These are phyloP conservation scores for Echinochloa phyllopogon DNA, from an alignment of 176 grass and related monocot genomes.

Conservation along the genomic window DNA sequence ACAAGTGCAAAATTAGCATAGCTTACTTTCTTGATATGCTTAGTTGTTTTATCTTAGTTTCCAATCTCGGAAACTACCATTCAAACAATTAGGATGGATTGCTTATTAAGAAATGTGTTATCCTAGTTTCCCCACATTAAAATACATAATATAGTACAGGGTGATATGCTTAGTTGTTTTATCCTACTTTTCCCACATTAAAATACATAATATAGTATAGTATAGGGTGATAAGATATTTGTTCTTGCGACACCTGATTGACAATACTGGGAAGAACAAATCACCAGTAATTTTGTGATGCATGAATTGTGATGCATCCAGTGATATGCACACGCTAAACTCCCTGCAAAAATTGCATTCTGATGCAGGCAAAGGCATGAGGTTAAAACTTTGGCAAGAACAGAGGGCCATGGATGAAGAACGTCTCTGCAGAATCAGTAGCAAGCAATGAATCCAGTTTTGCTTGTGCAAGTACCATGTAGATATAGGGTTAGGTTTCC, in stretches of 20 bases:
- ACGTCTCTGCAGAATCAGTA: constrained; percentile 41
- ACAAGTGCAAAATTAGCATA: neutral
- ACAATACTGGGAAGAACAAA: neutral
- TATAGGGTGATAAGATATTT: neutral
- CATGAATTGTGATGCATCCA: neutral
- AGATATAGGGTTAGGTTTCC: constrained; percentile 54
- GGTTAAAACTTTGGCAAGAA: neutral
- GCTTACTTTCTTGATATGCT: neutral
- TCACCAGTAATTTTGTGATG: neutral
- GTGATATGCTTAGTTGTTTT: neutral
- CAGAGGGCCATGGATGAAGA: constrained; percentile 34
- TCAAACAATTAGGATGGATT: constrained; percentile 25
- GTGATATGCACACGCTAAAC: neutral
- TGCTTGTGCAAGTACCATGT: constrained; percentile 54
- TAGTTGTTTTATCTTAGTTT: neutral
- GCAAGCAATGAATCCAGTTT: constrained; percentile 57
- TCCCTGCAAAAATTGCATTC: constrained; percentile 1
- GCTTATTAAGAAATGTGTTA: neutral
- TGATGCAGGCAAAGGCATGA: constrained; percentile 67
- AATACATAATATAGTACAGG: neutral
- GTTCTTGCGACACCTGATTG: neutral
- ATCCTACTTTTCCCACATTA: neutral
- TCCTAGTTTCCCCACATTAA: neutral
- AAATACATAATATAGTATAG: neutral
- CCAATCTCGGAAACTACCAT: neutral